Evolutionary conservation across 768 basidiomycete genomes (phyloP), one percentile per base, ranked within the genome.

Genomic region (Auricularia sp.): DNA sequence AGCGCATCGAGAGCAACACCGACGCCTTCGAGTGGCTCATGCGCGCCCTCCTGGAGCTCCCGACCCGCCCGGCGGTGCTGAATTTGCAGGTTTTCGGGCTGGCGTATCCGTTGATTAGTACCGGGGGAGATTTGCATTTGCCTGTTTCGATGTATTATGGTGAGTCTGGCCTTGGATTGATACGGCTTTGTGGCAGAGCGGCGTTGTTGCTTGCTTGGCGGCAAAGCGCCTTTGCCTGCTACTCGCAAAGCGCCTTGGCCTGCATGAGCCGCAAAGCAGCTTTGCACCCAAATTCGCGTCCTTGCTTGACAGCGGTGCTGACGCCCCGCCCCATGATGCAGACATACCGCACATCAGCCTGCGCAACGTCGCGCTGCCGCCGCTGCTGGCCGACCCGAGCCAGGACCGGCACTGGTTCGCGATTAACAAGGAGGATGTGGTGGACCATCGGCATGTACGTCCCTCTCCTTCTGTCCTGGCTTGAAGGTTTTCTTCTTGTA

Each of bases 11-110:
- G 21, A 21, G 43, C n/a, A 64, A 64, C 47, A 62, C 66, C 11
- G 35, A 65, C 36, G 44, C 64, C n/a, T 65, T 61, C 44, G 66
- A 67, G 36, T 67, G 64, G 64, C 43, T 67, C 34, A 43, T 67
- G 29, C 59, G 66, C 3, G 64, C 56, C 2, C 36, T 67, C 14
- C 66, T 67, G 16, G 64, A 36, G 7, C 44, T 67, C 8, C 64
- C 64, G 18, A 61, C 42, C 18, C 35, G 44, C 18, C 66, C 66
- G 21, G 66, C 66, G 1, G 36, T 67, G 12, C n/a, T 67, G 29
- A 67, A 67, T 42, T 16, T 65, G 42, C 60, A 65, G 11, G 66
- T 67, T 7, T 33, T 67, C 16, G 66, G 61, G n/a, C 51, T 67
- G 5, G 60, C 21, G 6, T 67, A 64, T 43, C 60, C 61, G 21